Evolutionary conservation across 768 basidiomycete species (phyloP).

Genomic region (Boletus tomentosulus): DNA sequence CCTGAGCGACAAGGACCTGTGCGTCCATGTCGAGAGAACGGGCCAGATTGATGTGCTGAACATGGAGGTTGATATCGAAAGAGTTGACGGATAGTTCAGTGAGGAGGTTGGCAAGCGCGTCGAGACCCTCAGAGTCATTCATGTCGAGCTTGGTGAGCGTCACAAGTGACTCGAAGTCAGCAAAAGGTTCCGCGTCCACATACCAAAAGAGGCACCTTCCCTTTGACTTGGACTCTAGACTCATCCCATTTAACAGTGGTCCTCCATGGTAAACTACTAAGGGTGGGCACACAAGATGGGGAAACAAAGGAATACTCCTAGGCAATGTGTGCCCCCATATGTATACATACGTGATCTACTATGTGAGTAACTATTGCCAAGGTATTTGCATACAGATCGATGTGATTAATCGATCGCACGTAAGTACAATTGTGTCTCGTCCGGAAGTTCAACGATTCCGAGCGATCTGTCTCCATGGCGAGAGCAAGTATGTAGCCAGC

Average conservation of each 20-base stretch:
- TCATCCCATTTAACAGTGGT: no score
- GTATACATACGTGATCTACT: no score
- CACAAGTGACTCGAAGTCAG: no score
- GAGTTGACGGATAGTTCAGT: conserved; percentile 55
- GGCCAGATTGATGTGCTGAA: conserved; percentile 61
- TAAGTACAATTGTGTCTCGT: not conserved
- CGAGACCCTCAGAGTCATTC: conserved; percentile 58
- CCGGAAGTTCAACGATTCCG: not conserved
- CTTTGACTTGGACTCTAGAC: no score
- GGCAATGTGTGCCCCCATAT: no score
- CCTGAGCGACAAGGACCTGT: conserved; percentile 57
- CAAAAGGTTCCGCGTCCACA: not conserved
- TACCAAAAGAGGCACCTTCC: not conserved
- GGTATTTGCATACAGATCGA: no score
- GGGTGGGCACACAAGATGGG: no score
- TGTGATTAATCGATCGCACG: not conserved
- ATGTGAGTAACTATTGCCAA: no score
- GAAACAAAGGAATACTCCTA: no score
- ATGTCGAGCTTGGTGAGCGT: conserved; percentile 27
- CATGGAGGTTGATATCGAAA: conserved; percentile 60
- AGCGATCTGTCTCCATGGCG: not conserved
- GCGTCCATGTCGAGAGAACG: conserved; percentile 52
- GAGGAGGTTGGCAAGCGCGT: conserved; percentile 59
- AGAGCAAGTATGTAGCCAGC: not conserved
- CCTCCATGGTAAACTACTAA: no score